phyloP scores from a whole-genome alignment of 495 filamentous ascomycete genomes.

The Penicillium odoratum region DNA sequence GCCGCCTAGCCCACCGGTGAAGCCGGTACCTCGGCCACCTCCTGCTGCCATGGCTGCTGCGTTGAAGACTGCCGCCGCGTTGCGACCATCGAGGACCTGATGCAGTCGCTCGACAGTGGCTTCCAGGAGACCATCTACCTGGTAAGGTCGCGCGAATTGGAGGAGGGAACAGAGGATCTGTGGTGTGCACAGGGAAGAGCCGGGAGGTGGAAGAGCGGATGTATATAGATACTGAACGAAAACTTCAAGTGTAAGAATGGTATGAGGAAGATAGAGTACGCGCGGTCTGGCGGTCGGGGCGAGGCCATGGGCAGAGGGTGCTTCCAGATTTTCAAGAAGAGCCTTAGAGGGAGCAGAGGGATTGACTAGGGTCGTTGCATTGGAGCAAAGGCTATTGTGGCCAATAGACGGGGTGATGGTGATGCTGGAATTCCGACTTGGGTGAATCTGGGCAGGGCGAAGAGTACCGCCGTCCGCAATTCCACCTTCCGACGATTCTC shows the following conservation, averaged over 20 bases:
- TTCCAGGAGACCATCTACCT: conserved; percentile 87
- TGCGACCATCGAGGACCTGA: conserved; percentile 83
- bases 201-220: conserved; percentile 73
- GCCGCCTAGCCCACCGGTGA: conserved; percentile 43
- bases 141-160: conserved; percentile 90
- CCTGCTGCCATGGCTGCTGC: conserved; percentile 98
- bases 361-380: conserved; percentile 56
- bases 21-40: conserved; percentile 71
- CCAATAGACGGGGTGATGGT: conserved; percentile 77
- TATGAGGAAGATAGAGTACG: conserved; percentile 91
- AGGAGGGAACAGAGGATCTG: conserved; percentile 94
- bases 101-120: conserved; percentile 90
- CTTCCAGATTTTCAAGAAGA: conserved; percentile 44
- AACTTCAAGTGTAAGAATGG: conserved; percentile 79
- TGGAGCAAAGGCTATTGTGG: conserved; percentile 60
- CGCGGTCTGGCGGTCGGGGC: conserved; percentile 75
- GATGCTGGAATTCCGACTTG: conserved; percentile 73
- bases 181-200: conserved; percentile 81
- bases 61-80: conserved; percentile 97
- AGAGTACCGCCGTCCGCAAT: conserved; percentile 54
- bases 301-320: conserved; percentile 51
- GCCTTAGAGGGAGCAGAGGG: conserved; percentile 49
- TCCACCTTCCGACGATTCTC: conserved; percentile 61
- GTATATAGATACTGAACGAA: conserved; percentile 93
- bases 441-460: conserved; percentile 42